Conservation (phyloP, 352 stramenopile genomes). For the Globisporangium paddicum region DNA sequence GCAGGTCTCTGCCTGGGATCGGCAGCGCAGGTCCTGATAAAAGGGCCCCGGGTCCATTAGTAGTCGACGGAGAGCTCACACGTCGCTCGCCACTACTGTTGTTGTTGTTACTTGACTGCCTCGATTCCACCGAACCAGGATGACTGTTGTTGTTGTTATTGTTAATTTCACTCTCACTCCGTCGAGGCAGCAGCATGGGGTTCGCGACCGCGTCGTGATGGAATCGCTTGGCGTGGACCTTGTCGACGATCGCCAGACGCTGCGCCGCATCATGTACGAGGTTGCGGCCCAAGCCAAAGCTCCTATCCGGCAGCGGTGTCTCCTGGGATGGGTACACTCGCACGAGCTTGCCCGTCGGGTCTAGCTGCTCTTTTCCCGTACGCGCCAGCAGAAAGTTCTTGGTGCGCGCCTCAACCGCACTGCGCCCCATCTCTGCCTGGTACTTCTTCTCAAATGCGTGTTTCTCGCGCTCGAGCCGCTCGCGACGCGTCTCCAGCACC, state of each 20-base stretch:
- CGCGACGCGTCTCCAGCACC: conserved; percentile 24
- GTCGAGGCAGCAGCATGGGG: conserved; percentile 25
- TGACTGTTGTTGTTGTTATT: conserved; percentile 6
- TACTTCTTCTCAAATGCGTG: conserved; percentile 59
- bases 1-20: conserved; percentile 26
- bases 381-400: conserved; percentile 48
- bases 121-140: neutral
- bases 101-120: conserved; percentile 9
- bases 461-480: conserved; percentile 36
- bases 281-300: conserved; percentile 61
- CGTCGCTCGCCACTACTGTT: conserved; percentile 15
- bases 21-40: conserved; percentile 11
- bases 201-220: conserved; percentile 22
- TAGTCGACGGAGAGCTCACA: neutral
- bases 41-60: neutral
- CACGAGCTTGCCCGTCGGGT: conserved; percentile 55
- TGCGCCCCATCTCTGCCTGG: conserved; percentile 60
- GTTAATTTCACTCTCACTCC: neutral
- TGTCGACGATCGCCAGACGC: conserved; percentile 36
- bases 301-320: conserved; percentile 62
- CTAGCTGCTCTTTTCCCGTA: conserved; percentile 52
- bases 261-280: conserved; percentile 35
- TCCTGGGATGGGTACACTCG: conserved; percentile 70
- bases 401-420: conserved; percentile 46
- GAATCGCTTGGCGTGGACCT: conserved; percentile 32